Conservation (phyloP, 495 filamentous ascomycete genomes). For the Hypoxylon cercidicola region DNA sequence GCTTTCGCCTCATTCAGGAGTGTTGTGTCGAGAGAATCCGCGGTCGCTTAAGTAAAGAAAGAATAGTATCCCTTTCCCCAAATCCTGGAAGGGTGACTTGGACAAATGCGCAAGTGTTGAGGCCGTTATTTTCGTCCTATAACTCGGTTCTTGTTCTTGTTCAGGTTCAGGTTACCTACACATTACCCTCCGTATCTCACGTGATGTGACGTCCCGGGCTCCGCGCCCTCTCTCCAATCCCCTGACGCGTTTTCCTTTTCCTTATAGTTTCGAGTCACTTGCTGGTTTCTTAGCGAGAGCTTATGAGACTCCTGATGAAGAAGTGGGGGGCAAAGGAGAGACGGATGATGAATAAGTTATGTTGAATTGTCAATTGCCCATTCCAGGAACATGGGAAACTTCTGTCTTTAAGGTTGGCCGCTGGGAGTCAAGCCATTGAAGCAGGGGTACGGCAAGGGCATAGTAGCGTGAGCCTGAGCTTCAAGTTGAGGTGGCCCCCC, state of each 20-base stretch:
- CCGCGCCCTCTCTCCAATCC: background rate
- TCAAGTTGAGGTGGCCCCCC: too few species aligned
- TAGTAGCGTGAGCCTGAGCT: too few species aligned
- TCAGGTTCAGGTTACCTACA: slow-evolving; percentile 3
- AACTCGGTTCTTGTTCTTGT: slow-evolving; percentile 10
- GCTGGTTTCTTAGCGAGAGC: background rate
- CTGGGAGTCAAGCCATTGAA: slow-evolving; percentile 6
- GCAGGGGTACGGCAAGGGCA: too few species aligned
- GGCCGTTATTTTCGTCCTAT: slow-evolving; percentile 15
- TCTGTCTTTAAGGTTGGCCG: slow-evolving; percentile 39
- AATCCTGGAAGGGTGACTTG: background rate
- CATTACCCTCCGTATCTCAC: slow-evolving; percentile 16
- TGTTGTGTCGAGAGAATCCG: background rate
- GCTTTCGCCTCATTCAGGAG: slow-evolving; percentile 22
- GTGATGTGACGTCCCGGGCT: slow-evolving; percentile 30
- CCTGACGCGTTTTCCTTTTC: slow-evolving; percentile 2
- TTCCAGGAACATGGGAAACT: slow-evolving; percentile 36
- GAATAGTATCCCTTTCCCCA: background rate
- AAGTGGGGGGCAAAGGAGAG: background rate
- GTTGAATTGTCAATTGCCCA: slow-evolving; percentile 12
- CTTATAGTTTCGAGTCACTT: background rate
- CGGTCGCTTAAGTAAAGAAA: background rate
- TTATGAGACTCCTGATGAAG: too few species aligned
- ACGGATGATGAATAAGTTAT: slow-evolving; percentile 2
- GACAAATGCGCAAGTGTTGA: slow-evolving; percentile 11